These are phyloP conservation scores for Phytopythium boreale DNA, from an alignment of 352 stramenopile species.

Conservation along the genomic window DNA sequence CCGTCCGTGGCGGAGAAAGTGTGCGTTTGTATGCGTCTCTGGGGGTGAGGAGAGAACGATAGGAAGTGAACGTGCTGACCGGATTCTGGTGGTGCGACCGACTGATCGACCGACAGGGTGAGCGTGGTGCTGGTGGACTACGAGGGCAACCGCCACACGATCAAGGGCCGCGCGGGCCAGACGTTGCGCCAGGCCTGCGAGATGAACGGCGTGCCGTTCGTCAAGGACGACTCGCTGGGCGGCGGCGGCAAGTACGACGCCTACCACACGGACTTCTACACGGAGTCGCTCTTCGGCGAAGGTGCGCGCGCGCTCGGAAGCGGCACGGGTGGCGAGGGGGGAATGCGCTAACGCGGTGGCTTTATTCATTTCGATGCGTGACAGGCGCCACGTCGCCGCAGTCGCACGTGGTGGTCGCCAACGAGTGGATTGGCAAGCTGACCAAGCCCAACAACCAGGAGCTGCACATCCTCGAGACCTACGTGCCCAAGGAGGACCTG, in stretches of 20 bases:
- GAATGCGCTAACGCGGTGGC: not conserved
- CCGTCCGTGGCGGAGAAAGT: constrained; percentile 62
- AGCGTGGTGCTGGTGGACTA: constrained; percentile 87
- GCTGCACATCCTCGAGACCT: constrained; percentile 71
- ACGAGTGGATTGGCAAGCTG: constrained; percentile 86
- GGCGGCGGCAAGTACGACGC: constrained; percentile 69
- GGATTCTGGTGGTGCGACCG: constrained; percentile 2
- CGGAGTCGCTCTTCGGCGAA: constrained; percentile 87
- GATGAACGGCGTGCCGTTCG: constrained; percentile 63
- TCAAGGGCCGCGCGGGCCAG: constrained; percentile 78
- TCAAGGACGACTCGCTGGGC: constrained; percentile 87
- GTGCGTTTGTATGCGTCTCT: constrained; percentile 17
- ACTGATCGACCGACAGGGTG: constrained; percentile 32
- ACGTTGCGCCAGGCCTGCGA: constrained; percentile 81
- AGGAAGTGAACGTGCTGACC: not conserved
- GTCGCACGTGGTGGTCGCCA: constrained; percentile 86
- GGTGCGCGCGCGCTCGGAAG: constrained; percentile 15
- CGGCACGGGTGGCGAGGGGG: no score
- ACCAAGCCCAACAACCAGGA: constrained; percentile 64
- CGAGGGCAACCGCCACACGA: constrained; percentile 83
- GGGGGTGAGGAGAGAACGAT: not conserved
- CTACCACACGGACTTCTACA: constrained; percentile 76
- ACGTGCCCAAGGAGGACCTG: constrained; percentile 79
- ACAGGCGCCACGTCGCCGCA: constrained; percentile 62
- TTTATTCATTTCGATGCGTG: not conserved